Evolutionary conservation across 2,329 filamentous ascomycete species (phyloP).

Genomic region (Penicillium sp.): DNA sequence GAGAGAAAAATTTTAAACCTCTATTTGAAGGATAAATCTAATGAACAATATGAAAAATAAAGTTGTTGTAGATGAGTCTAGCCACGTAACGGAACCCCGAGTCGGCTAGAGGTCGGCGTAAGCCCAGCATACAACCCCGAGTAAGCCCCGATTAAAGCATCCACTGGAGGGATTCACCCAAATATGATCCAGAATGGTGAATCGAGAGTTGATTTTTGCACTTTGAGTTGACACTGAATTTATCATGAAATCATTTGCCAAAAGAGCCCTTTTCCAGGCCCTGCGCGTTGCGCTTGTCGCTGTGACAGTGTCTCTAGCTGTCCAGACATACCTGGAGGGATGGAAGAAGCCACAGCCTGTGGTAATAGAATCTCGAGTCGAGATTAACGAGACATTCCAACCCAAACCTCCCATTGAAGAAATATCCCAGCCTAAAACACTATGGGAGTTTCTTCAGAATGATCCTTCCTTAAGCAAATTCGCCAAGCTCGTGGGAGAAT

Average conservation of each 20-base stretch:
- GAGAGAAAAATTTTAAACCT: background rate
- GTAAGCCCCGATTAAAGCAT: background rate
- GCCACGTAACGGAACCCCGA: background rate
- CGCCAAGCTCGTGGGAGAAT: background rate
- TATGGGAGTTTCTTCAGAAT: background rate
- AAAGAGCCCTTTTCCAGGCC: background rate
- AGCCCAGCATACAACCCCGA: background rate
- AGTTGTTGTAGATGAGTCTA: background rate
- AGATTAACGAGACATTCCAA: background rate
- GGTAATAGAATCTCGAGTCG: background rate
- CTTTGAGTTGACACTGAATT: background rate
- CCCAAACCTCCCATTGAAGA: background rate
- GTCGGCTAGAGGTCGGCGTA: background rate
- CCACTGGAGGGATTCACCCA: background rate
- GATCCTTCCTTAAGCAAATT: conserved; percentile 1
- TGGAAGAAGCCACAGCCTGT: background rate
- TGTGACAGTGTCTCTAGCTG: background rate
- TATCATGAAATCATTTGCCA: background rate
- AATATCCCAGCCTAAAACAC: background rate
- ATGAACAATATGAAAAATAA: background rate
- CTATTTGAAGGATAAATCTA: background rate
- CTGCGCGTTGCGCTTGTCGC: background rate
- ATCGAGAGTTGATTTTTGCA: background rate
- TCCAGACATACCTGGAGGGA: background rate
- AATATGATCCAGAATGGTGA: background rate